Evolutionary conservation across 129 eudicot species (phyloP), one percentile per base, ranked within the genome.

Genomic region (Silybum marianum): DNA sequence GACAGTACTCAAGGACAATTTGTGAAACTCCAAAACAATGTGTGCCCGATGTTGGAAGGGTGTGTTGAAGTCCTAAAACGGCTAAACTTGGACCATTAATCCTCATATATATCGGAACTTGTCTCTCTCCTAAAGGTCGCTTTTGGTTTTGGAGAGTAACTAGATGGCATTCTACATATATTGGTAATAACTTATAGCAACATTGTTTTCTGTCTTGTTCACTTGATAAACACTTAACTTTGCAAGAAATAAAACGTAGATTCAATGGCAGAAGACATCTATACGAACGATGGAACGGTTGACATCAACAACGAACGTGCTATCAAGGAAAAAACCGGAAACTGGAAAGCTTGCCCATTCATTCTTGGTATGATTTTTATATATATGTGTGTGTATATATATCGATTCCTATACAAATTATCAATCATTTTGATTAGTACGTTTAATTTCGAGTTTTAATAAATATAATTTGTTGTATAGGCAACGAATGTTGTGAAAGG

Each of bases 401-500:
- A n/a, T n/a, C n/a, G n/a, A 36, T 36, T 36, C 40, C 48, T 30
- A 74, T 44, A 46, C 23, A 11, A 38, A 74, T 34, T 6, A 66
- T 22, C 42, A 9, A 76, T 67, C 65, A 58, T 73, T 13, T 4
- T 54, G 6, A 16, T 48, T 42, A 32, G 36, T 32, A 32, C 11
- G 8, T 65, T 70, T 22, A 4, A 25, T 46, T 77, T 23, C 25
- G 38, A 36, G 21, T 81, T 14, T 60, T 13, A 42, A 23, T 54
- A 10, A 3, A 22, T 14, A 78, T 26, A n/a, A 1, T 12, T 70
- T 26, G 2, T 79, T 78, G 58, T 38, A 76, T 88, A 93, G 98
- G 92, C 71, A 88, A 87, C 58, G 97, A 93, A 88, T 86, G 94
- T 77, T 93, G 97, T 26, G 98, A 93, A 82, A 89, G 98, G 78